A percentile compares a stretch with the other conserved stretches of the same genome.
phyloP scores from a whole-genome alignment of 2,329 filamentous ascomycete species.

The Cladophialophora yegresii region DNA sequence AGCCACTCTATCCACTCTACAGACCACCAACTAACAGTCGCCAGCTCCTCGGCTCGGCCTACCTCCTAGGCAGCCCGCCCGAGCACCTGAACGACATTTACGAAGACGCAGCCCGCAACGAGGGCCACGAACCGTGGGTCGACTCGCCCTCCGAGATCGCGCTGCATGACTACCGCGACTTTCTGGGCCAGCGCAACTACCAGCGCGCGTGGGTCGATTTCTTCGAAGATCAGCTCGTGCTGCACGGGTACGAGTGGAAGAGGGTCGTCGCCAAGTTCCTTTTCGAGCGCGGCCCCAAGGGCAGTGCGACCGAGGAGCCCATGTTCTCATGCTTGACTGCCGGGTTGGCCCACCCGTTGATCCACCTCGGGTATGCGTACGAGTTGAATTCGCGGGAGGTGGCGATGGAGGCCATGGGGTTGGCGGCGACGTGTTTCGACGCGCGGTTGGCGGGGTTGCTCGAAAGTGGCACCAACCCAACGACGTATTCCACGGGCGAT shows the following conservation, averaged over 20 bases:
- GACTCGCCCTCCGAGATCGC: conserved; percentile 83
- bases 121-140: conserved; percentile 70
- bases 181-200: conserved; percentile 75
- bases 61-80: conserved; percentile 74
- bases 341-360: conserved; percentile 84
- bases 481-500: conserved; percentile 62
- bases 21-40: background rate
- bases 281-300: conserved; percentile 58
- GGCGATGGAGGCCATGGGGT: conserved; percentile 80
- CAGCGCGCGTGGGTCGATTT: conserved; percentile 92
- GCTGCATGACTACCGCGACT: conserved; percentile 82
- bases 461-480: conserved; percentile 48
- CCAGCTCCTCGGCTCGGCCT: conserved; percentile 74
- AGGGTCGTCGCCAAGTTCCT: conserved; percentile 74
- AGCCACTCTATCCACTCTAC: too few relatives aligned
- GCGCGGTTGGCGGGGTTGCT: conserved; percentile 60
- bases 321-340: conserved; percentile 77
- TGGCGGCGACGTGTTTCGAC: conserved; percentile 66
- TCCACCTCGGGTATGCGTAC: conserved; percentile 91
- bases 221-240: conserved; percentile 85
- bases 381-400: conserved; percentile 83
- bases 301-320: conserved; percentile 49
- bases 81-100: conserved; percentile 78
- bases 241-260: conserved; percentile 79
- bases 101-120: conserved; percentile 67